Base-by-base conservation (phyloP, 345 rosid genomes). In the Linum usitatissimum region DNA sequence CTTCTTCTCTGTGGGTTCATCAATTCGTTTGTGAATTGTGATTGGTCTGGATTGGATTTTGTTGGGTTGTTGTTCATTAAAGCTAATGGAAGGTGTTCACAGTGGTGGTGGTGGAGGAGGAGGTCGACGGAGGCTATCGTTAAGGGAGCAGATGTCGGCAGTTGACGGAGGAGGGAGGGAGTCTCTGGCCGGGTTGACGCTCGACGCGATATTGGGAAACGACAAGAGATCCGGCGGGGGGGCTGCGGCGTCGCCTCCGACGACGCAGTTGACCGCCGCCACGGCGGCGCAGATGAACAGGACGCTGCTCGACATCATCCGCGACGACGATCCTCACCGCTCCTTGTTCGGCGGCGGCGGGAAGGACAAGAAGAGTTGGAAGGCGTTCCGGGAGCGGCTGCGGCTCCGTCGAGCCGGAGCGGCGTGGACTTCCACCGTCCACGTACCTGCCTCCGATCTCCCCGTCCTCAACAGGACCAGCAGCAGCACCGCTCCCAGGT, bases 311-410 rank as follows among this genome's bases (percentile, higher is more conserved):
- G 91, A 85, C 54, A 79, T 85, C 54, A 83, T 85, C 74, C 83
- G 66, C 21, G 84, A 70, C 21, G 96, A 89, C 28, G 93, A 87
- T 63, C 78, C 75, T 49, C 64, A 51, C 28, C 73, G 61, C 53
- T 68, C 64, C 12, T 53, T 64, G 40, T 66, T 68, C 31, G 77
- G 74, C 0, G 74, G 64, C 39, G 77, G 74, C 1, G 74, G 66
- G 56, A 85, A 77, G 42, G 96, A 92, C 34, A 77, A 76, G 61
- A 83, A 78, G 72, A 82, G 81, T 76, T 89, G 98, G 97, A 86
- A 83, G 61, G 74, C 75, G 6, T 83, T 92, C 77, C 78, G 90
- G 30, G 95, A 86, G 19, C 81, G 72, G 60, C 79, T 89, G 61
- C 81, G 91, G 21, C 80, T 88, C 6, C 84, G 76, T 74, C 80